Evolutionary conservation across 2,329 filamentous ascomycete species (phyloP), one percentile per base, ranked within the genome.

Genomic region (Passalora sequoiae): DNA sequence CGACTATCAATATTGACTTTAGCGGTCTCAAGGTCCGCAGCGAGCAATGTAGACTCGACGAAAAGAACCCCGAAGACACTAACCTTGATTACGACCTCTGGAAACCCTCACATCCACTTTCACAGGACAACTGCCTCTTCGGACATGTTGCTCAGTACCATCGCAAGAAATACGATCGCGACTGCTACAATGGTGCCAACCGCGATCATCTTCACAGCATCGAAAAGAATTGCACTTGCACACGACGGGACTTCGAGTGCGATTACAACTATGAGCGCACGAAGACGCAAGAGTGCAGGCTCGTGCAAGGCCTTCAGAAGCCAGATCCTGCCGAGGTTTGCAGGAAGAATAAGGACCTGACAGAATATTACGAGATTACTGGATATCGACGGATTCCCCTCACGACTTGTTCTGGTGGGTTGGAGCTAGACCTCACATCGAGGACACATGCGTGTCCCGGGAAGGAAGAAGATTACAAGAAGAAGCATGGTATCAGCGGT

Each of bases 251-350:
- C 67, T 98, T 83, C 63, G 92, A 98, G 75, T 98, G 92, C 68
- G 91, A 94, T 63, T 98, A 88, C 74, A 98, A 98, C 67, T 98
- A 80, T 66, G 83, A 97, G 63, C 79, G 85, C 35, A 79, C 86
- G 64, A 75, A 70, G 20, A 85, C 89, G 60, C 84, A 84, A 36
- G 80, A 84, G 50, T 98, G 92, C 68, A 67, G 66, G 4, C 78
- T 94, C 9, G 88, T 97, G 1, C 66, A 76, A 0, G 91, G 91
- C 10, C 77, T 89, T 29, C 53, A 76, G 7, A 82, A 86, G 9
- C 70, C 73, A 6, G 74, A 85, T 55, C 77, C 82, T 38, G 67
- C 69, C 44, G 68, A 70, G 27, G 69, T 77, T 13, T 87, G 83
- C 64, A 65, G 64, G 29, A 66, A 72, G 7, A 70, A 96, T 57